Base-by-base conservation (phyloP, 1,139 yeast genomes). In the Nakaseomyces bracarensis region DNA sequence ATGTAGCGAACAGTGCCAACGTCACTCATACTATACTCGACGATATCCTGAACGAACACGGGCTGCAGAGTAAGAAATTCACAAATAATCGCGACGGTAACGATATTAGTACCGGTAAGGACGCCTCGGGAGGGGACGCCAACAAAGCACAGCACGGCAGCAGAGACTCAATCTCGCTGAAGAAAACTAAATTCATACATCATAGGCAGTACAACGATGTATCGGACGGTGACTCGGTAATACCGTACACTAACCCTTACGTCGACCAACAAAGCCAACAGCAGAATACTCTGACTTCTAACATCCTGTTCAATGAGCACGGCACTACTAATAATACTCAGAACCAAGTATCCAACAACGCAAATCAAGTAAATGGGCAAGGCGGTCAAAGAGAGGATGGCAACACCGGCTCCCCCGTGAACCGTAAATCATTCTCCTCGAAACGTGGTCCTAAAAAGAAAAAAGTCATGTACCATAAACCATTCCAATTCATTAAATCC, bases 401-500 rank as follows among this genome's bases (percentile, higher is more conserved):
- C 7, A 18, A 20, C 11, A 13, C 36, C 15, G 25, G 16, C 7
- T 33, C 36, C 19, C 36, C 36, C 21, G 34, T 30, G 34, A 21
- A 21, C 19, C 36, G 36, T n/a, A 33, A 33, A 18, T 33, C 36
- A 8, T 33, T 20, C 19, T 33, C 36, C 26, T 33, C 51, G 4
- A 41, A 39, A 7, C 41, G 47, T 9, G 48, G 51, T 13, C 46
- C 43, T 13, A 50, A 51, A 39, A 55, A 55, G 42, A 55, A 51
- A 36, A 55, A 61, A 13, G 63, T 60, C 41, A 34, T 56, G 13
- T 61, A 58, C 43, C 16, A 62, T 61, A 30, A 58, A 55, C 16
- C 40, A 13, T 66, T 64, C 45, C 57, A 61, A 18, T 67, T 67
- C 46, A 50, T 64, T 27, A 65, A 64, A 45, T 67, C 69, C 0